phyloP scores from a whole-genome alignment of 1,139 yeast species.

The Debaryomyces robertsiae region DNA sequence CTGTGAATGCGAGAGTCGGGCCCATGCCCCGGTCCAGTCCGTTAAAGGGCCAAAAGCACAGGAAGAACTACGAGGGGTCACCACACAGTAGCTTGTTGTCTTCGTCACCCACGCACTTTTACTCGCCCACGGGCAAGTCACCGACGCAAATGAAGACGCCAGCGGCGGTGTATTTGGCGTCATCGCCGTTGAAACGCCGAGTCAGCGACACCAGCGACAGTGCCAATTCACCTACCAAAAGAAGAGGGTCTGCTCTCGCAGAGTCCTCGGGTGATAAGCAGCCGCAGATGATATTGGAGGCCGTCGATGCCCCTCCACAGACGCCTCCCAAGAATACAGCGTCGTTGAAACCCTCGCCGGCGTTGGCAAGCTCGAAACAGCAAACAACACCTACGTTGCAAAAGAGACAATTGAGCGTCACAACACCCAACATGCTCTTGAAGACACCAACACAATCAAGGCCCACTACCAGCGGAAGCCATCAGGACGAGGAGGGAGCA shows the following conservation, averaged over 20 bases:
- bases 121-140: constrained; percentile 44
- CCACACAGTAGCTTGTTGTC: constrained; percentile 24
- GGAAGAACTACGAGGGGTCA: constrained; percentile 22
- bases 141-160: constrained; percentile 47
- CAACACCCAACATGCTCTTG: constrained; percentile 26
- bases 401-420: constrained; percentile 23
- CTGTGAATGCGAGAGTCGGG: constrained; percentile 21
- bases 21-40: constrained; percentile 31
- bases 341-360: constrained; percentile 42
- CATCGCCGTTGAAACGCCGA: constrained; percentile 33
- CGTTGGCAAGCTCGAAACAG: constrained; percentile 23
- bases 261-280: constrained; percentile 15
- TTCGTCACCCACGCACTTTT: constrained; percentile 38
- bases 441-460: constrained; percentile 42
- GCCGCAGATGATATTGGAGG: constrained; percentile 46
- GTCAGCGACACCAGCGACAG: constrained; percentile 16
- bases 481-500: constrained; percentile 75
- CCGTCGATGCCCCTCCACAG: constrained; percentile 28
- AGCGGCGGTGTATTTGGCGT: constrained; percentile 35
- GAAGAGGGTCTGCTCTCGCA: constrained; percentile 23
- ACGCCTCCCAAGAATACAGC: constrained; percentile 30
- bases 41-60: constrained; percentile 31
- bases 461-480: constrained; percentile 18
- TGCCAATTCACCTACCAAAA: constrained; percentile 38
- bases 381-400: constrained; percentile 42